Evolutionary conservation across 1,139 yeast genomes (phyloP).

Genomic region (Candida sp.): DNA sequence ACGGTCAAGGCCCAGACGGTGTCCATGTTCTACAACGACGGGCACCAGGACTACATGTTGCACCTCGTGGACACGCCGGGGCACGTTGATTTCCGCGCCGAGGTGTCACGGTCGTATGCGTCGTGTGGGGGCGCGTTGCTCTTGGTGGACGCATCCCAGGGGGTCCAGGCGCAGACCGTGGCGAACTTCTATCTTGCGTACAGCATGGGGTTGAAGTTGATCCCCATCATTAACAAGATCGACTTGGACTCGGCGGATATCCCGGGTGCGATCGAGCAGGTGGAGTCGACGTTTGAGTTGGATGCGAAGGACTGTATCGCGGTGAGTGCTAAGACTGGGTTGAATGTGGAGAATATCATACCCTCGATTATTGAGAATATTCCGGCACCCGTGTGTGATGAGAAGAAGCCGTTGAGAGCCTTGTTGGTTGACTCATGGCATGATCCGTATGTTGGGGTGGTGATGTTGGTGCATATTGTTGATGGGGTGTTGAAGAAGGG

Average conservation of each 20-base stretch:
- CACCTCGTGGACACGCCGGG: slow-evolving; percentile 98
- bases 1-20: slow-evolving; percentile 98
- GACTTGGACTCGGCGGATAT: slow-evolving; percentile 92
- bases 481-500: slow-evolving; percentile 84
- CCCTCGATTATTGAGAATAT: slow-evolving; percentile 82
- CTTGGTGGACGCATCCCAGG: slow-evolving; percentile 94
- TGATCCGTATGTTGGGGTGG: slow-evolving; percentile 93
- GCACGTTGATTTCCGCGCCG: slow-evolving; percentile 95
- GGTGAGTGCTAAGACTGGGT: slow-evolving; percentile 93
- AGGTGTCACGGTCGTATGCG: slow-evolving; percentile 92
- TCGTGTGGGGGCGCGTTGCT: slow-evolving; percentile 95
- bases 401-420: slow-evolving; percentile 65
- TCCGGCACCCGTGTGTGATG: slow-evolving; percentile 69
- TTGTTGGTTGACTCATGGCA: slow-evolving; percentile 97
- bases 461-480: slow-evolving; percentile 79
- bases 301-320: slow-evolving; percentile 76
- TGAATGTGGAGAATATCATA: slow-evolving; percentile 72
- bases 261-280: slow-evolving; percentile 79
- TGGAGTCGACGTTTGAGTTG: slow-evolving; percentile 82
- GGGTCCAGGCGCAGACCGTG: slow-evolving; percentile 97
- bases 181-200: slow-evolving; percentile 94
- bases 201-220: slow-evolving; percentile 77
- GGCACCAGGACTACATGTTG: slow-evolving; percentile 73
- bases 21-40: slow-evolving; percentile 83
- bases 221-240: slow-evolving; percentile 92